Conservation (phyloP, 2,329 filamentous ascomycete genomes). For the Calonectria hongkongensis region DNA sequence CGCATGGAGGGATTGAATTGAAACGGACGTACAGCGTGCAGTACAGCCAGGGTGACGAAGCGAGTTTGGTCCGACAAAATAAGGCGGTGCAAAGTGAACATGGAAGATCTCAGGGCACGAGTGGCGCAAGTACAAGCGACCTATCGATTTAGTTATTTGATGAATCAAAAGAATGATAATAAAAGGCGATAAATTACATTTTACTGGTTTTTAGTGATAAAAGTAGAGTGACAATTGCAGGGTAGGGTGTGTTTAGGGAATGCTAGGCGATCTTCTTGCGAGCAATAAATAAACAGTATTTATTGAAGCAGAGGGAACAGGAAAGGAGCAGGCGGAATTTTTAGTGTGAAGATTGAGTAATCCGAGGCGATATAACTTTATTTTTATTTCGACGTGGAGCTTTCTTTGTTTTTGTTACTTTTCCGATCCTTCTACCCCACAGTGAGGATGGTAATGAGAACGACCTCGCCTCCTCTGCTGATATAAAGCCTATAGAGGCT, state of each 20-base stretch:
- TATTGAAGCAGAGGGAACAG: too few relatives aligned
- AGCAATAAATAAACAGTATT: too few relatives aligned
- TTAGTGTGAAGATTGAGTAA: too few relatives aligned
- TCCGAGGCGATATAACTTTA: too few relatives aligned
- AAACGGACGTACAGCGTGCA: slow-evolving; percentile 51
- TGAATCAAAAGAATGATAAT: neutral
- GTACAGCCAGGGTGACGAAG: slow-evolving; percentile 52
- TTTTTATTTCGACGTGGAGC: too few relatives aligned
- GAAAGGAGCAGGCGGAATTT: too few relatives aligned
- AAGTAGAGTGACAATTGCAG: neutral
- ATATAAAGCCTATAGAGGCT: too few relatives aligned
- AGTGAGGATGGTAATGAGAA: too few relatives aligned
- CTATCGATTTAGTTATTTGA: slow-evolving; percentile 34
- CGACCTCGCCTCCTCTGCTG: too few relatives aligned
- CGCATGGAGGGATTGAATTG: slow-evolving; percentile 51
- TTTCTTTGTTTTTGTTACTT: too few relatives aligned
- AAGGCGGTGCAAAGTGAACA: slow-evolving; percentile 29
- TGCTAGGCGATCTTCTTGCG: neutral
- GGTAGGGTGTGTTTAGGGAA: neutral
- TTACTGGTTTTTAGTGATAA: neutral
- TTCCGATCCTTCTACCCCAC: too few relatives aligned
- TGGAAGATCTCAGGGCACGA: slow-evolving; percentile 1
- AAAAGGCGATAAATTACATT: neutral
- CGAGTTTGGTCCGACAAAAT: slow-evolving; percentile 41
- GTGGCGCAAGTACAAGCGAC: slow-evolving; percentile 37